Conservation (phyloP, 768 basidiomycete species). For the Nidularia pulvinata region DNA sequence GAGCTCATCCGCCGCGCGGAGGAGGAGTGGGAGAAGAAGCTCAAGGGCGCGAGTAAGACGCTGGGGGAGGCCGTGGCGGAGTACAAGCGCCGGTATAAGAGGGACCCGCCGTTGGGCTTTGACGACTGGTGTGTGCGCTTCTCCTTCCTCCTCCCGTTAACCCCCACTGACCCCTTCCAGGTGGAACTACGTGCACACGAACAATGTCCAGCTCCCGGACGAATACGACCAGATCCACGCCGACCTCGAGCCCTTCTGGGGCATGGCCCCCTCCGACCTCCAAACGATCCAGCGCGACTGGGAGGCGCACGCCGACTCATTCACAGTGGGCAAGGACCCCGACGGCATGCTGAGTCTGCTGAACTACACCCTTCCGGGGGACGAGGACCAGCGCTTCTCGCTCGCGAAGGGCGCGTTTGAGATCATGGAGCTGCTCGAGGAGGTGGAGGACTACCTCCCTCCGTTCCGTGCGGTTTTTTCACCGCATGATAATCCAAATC, state of each 20-base stretch:
- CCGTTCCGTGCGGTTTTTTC: conserved; percentile 50
- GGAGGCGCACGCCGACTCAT: conserved; percentile 35
- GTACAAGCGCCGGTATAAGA: conserved; percentile 73
- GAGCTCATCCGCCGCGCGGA: conserved; percentile 76
- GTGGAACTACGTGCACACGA: conserved; percentile 52
- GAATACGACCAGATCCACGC: conserved; percentile 76
- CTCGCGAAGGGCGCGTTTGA: conserved; percentile 25
- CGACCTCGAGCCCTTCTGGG: conserved; percentile 84
- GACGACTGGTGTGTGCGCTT: conserved; percentile 66
- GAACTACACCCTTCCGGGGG: conserved; percentile 21
- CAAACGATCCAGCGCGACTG: conserved; percentile 29
- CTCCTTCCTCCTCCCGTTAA: neutral
- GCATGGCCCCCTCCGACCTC: conserved; percentile 42
- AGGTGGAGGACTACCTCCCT: conserved; percentile 37
- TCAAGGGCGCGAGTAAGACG: conserved; percentile 70
- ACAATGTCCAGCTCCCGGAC: conserved; percentile 76
- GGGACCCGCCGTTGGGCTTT: conserved; percentile 83
- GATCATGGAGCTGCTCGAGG: conserved; percentile 35
- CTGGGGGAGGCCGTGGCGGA: conserved; percentile 76
- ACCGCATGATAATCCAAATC: conserved; percentile 47
- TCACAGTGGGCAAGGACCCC: conserved; percentile 33
- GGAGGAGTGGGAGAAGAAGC: conserved; percentile 54
- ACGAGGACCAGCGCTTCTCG: conserved; percentile 12
- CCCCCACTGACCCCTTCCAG: conserved; percentile 9
- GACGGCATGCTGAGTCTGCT: conserved; percentile 21